Percentiles rank a stretch among this genome's conserved stretches.
Conservation (phyloP, 164 flowering plant genomes). For the Vitis labrusca region DNA sequence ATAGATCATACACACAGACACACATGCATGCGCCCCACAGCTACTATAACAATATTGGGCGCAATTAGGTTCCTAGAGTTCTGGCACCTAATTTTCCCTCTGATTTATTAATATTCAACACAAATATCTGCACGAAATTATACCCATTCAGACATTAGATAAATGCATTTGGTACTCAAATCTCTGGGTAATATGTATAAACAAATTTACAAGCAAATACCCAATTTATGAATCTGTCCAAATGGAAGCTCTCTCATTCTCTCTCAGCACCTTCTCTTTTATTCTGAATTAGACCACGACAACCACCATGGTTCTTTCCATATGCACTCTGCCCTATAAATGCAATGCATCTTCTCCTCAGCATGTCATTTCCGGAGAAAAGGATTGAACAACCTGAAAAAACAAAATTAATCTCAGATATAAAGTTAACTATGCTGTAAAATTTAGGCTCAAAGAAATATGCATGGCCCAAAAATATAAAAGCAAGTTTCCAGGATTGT, state of each 20-base stretch:
- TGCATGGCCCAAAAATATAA: background rate
- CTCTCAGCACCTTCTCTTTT: conserved; percentile 8
- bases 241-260: conserved; percentile 3
- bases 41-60: too few relatives aligned
- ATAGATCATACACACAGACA: too few relatives aligned
- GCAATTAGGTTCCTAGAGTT: too few relatives aligned
- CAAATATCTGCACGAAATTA: conserved; percentile 1
- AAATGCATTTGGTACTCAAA: background rate
- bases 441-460: too few relatives aligned
- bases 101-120: background rate
- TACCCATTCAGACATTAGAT: conserved; percentile 1
- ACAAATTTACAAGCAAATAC: conserved; percentile 21
- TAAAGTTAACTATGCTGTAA: background rate
- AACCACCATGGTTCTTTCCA: background rate
- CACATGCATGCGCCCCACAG: too few relatives aligned
- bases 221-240: conserved; percentile 4
- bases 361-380: conserved; percentile 37
- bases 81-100: too few relatives aligned
- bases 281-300: conserved; percentile 15
- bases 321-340: conserved; percentile 3
- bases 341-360: conserved; percentile 33
- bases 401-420: background rate
- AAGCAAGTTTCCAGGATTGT: too few relatives aligned
- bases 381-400: conserved; percentile 23
- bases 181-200: background rate